Evolutionary conservation across 1,284 basidiomycete species (phyloP), one percentile per base, ranked within the genome.

Genomic region (Heliocybe sulcata): DNA sequence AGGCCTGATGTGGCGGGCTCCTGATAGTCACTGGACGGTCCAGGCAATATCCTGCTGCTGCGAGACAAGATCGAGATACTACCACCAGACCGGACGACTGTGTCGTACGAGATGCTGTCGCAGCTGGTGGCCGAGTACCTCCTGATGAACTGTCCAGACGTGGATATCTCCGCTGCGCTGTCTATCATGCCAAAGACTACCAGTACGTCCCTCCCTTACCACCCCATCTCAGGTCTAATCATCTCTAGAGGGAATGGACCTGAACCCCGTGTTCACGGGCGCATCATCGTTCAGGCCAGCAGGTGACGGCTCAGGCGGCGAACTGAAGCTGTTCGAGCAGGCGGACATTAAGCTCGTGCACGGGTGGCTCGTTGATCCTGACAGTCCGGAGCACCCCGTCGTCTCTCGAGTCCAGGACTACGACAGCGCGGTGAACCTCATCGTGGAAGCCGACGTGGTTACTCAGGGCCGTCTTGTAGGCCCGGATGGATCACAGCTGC

Each of bases 351-450:
- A 81, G 12, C 82, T 96, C 50, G 83, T 94, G 0, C 93, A 96
- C 60, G 94, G 94, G 1, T 96, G 94, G 94, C 77, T 96, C n/a
- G 87, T 87, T 8, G 91, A 96, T 62, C 85, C 87, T 0, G 76
- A 78, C 0, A 83, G 82, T 51, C 67, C 73, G 0, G 87, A 90
- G 62, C 81, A 80, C 23, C 63, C 65, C 1, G 80, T 82, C 0
- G 67, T 94, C 51, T 65, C 72, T 26, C 73, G 70, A 31, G 72
- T 74, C 12, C 72, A 72, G 48, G 87, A 90, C 66, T 90, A 90
- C 55, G 86, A 90, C 62, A 79, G 69, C 16, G 85, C 89, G 0
- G 81, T 89, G 1, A 83, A 81, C 52, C 67, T 85, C 20, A 83
- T 94, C 51, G 92, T 85, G 0, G 86, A 85, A 50, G 91, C 84